Percentiles rank a stretch among this genome's conserved stretches.
These are phyloP conservation scores for Annulohypoxylon nitens DNA, from an alignment of 495 filamentous ascomycete species.

Conservation along the genomic window DNA sequence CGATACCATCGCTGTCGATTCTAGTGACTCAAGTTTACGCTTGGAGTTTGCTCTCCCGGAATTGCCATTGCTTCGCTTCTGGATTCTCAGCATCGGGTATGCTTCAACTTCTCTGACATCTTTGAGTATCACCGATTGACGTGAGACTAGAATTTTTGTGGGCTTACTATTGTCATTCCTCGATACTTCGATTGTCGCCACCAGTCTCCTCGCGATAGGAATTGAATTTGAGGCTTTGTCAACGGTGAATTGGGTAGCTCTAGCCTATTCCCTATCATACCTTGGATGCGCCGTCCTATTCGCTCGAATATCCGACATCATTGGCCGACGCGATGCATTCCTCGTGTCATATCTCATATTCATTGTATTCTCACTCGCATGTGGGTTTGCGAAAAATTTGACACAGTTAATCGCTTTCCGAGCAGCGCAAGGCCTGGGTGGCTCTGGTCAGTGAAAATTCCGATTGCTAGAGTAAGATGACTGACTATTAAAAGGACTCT, in stretches of 20 bases:
- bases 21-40: slow-evolving; percentile 31
- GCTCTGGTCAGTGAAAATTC: slow-evolving; percentile 52
- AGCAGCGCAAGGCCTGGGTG: slow-evolving; percentile 61
- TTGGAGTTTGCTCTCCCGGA: slow-evolving; percentile 31
- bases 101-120: slow-evolving; percentile 15
- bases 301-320: slow-evolving; percentile 65
- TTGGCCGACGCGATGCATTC: slow-evolving; percentile 65
- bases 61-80: slow-evolving; percentile 35
- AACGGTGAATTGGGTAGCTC: slow-evolving; percentile 61
- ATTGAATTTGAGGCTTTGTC: slow-evolving; percentile 53
- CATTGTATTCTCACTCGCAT: slow-evolving; percentile 66
- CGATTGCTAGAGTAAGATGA: slow-evolving; percentile 1
- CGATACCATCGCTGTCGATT: slow-evolving; percentile 17
- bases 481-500: slow-evolving; percentile 49
- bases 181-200: slow-evolving; percentile 63
- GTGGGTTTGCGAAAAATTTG: slow-evolving; percentile 61
- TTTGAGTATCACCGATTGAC: slow-evolving; percentile 32
- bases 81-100: slow-evolving; percentile 42
- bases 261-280: slow-evolving; percentile 62
- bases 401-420: slow-evolving; percentile 62
- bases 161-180: slow-evolving; percentile 58
- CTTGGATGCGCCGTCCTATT: slow-evolving; percentile 62
- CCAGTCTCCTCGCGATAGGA: slow-evolving; percentile 59
- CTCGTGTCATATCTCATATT: slow-evolving; percentile 64
- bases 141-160: slow-evolving; percentile 32